Base-by-base conservation (phyloP, 176 grass and related monocot genomes). In the Chrysopogon serrulatus region DNA sequence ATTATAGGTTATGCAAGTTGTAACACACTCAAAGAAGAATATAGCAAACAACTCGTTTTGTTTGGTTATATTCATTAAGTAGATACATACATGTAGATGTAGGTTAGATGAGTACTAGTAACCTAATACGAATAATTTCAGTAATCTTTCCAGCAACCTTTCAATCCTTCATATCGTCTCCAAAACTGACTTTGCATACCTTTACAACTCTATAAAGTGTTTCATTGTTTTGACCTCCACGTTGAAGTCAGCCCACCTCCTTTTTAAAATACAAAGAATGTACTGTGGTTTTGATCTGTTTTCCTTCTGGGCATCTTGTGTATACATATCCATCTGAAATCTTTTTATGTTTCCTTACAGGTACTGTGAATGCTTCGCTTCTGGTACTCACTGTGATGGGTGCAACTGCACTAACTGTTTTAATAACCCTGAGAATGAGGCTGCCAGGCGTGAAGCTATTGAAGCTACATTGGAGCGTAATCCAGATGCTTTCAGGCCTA, bases 321-420 rank as follows among this genome's bases (percentile, higher is more conserved):
- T 77, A 44, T 59, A 74, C 79, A 4, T 83, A 69, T 83, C 47
- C 76, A 79, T 66, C 30, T 79, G 79, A 79, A 30, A 54, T 27
- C 7, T 33, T 60, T 43, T 61, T 74, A 49, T 83, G 80, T 13
- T 71, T 83, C 48, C 68, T 39, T 77, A 49, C 83, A 99, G 96
- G 83, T 99, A 99, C 71, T 99, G 96, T 78, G 96, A 99, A 74
- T 99, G 96, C 36, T 99, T 99, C 74, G 93, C 96, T 79, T 92
- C 89, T 87, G 93, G 93, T 57, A 54, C 85, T 86, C 92, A 92
- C 67, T 99, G 93, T n/a, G 93, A 99, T 78, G 96, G 96, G 57
- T 99, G 96, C 86, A 99, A 99, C 73, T 99, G 96, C 79, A 70
- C 65, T 60, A 96, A 96, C 80, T 99, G 96, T 74, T 99, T 84